phyloP scores from a whole-genome alignment of 345 rosid species.

The Rhodamnia argentea region DNA sequence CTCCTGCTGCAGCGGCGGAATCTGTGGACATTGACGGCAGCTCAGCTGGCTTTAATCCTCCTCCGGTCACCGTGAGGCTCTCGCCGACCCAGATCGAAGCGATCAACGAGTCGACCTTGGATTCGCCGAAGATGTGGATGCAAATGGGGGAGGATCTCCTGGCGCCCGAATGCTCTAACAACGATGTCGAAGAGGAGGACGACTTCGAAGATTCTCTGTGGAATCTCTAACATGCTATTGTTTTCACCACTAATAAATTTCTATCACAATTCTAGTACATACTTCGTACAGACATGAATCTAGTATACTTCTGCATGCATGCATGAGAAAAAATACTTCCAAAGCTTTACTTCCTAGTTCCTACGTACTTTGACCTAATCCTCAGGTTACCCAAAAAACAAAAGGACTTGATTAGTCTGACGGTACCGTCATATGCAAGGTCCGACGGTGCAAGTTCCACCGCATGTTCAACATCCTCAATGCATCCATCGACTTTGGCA shows the following conservation, averaged over 20 bases:
- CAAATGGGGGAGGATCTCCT: background rate
- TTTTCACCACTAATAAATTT: background rate
- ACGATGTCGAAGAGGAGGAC: background rate
- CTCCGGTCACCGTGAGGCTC: constrained; percentile 43
- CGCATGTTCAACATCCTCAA: too few relatives aligned
- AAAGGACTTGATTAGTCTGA: too few relatives aligned
- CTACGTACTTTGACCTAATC: background rate
- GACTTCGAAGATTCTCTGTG: background rate
- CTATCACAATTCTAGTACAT: background rate
- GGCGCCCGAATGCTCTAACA: background rate
- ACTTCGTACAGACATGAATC: background rate
- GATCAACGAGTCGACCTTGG: constrained; percentile 67
- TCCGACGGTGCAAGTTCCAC: too few relatives aligned
- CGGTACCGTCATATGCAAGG: too few relatives aligned
- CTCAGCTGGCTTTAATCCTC: background rate
- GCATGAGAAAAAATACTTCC: background rate
- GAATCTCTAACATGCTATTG: background rate
- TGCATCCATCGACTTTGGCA: too few relatives aligned
- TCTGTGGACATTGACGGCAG: background rate
- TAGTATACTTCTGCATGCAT: background rate
- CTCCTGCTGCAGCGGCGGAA: constrained; percentile 1
- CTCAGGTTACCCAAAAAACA: background rate
- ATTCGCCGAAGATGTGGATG: constrained; percentile 76
- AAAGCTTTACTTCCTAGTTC: background rate
- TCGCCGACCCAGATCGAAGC: constrained; percentile 74